Evolutionary conservation across 2,329 filamentous ascomycete species (phyloP).

Genomic region (Aspergillus versicolor): DNA sequence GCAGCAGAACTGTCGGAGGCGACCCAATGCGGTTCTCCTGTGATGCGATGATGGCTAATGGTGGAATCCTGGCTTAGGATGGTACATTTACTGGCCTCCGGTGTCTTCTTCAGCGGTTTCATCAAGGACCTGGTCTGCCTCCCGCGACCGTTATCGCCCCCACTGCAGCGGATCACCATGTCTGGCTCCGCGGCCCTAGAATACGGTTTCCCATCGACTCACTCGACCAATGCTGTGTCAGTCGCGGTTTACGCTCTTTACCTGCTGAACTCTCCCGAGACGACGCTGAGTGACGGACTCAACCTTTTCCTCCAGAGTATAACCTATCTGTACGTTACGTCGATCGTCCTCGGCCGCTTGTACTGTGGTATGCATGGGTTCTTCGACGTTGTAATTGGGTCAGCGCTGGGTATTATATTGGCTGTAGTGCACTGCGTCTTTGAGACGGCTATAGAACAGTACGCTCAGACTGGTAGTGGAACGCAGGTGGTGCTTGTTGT

Average conservation of each 20-base stretch:
- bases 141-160: constrained; percentile 86
- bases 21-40: neutral
- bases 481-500: constrained; percentile 64
- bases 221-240: constrained; percentile 94
- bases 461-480: constrained; percentile 65
- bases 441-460: constrained; percentile 65
- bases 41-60: constrained; percentile 14
- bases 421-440: constrained; percentile 56
- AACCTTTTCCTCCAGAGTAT: constrained; percentile 65
- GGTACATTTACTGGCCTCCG: constrained; percentile 72
- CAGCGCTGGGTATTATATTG: constrained; percentile 68
- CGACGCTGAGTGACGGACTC: constrained; percentile 58
- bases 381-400: constrained; percentile 82
- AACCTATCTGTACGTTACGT: constrained; percentile 81
- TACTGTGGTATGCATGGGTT: constrained; percentile 99
- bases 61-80: constrained; percentile 32
- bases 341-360: constrained; percentile 85
- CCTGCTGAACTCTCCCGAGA: constrained; percentile 65
- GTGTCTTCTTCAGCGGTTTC: constrained; percentile 87
- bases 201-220: constrained; percentile 95
- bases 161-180: constrained; percentile 93
- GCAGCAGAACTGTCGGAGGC: neutral
- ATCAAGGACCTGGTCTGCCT: constrained; percentile 92
- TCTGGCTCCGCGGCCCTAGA: constrained; percentile 92
- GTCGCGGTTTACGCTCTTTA: constrained; percentile 83